A percentile compares a stretch with the other conserved stretches of the same genome.
Evolutionary conservation across 1,284 basidiomycete species (phyloP).

Genomic region (Heterobasidion parviporum): DNA sequence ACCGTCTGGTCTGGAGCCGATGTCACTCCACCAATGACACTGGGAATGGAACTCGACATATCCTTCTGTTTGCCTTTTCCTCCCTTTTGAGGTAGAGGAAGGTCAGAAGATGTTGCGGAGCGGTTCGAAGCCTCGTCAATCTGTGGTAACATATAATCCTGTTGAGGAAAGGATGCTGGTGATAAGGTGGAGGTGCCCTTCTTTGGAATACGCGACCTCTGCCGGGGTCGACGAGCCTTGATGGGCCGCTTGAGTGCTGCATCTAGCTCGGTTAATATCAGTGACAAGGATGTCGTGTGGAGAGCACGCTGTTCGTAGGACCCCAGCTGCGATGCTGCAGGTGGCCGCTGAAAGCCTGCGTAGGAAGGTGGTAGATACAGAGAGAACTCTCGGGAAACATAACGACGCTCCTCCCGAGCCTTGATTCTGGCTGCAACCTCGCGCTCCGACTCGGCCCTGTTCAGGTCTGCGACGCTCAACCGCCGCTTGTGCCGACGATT

Average conservation of each 20-base stretch:
- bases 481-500: conserved; percentile 32
- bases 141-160: conserved; percentile 25
- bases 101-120: neutral
- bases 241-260: conserved; percentile 35
- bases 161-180: neutral
- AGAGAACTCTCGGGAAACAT: conserved; percentile 56
- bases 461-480: conserved; percentile 37
- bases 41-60: neutral
- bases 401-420: conserved; percentile 51
- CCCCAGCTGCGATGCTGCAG: conserved; percentile 11
- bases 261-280: conserved; percentile 50
- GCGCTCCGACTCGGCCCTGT: conserved; percentile 43
- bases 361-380: conserved; percentile 45
- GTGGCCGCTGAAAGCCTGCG: conserved; percentile 9
- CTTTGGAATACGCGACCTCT: conserved; percentile 9
- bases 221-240: conserved; percentile 13
- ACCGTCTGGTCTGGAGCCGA: neutral
- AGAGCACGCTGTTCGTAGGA: conserved; percentile 29
- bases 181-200: neutral
- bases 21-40: neutral
- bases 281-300: conserved; percentile 49
- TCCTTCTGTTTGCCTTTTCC: conserved; percentile 29
- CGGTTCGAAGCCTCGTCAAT: conserved; percentile 1
- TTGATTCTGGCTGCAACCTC: conserved; percentile 50
- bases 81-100: conserved; percentile 12